A percentile compares a stretch with the other conserved stretches of the same genome.
Conservation (phyloP, 2,329 filamentous ascomycete genomes). For the Paecilomyces formosus region DNA sequence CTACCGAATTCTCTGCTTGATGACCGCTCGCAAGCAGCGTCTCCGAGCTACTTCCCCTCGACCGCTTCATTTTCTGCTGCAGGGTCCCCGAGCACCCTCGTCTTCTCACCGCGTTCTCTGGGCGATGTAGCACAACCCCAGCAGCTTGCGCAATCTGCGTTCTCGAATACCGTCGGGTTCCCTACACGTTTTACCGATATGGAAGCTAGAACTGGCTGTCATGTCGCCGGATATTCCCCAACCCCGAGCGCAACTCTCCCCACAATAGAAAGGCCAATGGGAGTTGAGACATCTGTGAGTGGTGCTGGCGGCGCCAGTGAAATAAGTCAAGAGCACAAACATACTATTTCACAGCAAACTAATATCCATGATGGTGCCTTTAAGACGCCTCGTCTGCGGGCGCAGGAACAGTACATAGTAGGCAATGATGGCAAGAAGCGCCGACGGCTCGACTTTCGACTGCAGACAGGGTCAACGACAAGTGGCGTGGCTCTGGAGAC, state of each 20-base stretch:
- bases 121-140: background rate
- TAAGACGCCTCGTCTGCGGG: conserved; percentile 5
- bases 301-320: background rate
- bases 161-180: background rate
- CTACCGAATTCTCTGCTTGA: conserved; percentile 1
- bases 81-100: background rate
- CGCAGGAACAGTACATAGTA: conserved; percentile 16
- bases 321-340: background rate
- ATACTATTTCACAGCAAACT: background rate
- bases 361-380: background rate
- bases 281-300: background rate
- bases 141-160: background rate
- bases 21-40: conserved; percentile 1
- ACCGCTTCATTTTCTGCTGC: background rate
- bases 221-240: background rate
- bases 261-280: background rate
- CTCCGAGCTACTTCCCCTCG: background rate
- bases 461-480: conserved; percentile 1
- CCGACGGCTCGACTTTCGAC: conserved; percentile 16
- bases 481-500: background rate
- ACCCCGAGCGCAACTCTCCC: background rate
- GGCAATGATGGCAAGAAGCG: conserved; percentile 22
- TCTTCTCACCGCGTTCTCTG: background rate
- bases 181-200: background rate
- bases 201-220: background rate